Conservation (phyloP, 108 stramenopile species). For the Chaetoceros muelleri region DNA sequence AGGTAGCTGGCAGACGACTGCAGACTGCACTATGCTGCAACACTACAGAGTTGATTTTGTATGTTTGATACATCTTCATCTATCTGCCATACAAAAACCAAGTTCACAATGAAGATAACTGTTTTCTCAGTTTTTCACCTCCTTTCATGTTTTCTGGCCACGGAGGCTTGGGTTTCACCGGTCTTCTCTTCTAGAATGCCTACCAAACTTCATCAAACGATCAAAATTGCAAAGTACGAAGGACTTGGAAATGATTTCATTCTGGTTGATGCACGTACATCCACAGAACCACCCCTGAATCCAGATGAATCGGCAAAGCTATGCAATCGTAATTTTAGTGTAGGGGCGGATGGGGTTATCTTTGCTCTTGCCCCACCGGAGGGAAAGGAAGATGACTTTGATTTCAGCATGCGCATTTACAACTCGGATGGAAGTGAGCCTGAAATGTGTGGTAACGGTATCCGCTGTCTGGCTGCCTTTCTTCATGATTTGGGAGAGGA, state of each 20-base stretch:
- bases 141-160: background rate
- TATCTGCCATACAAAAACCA: too few species aligned
- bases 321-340: conserved; percentile 89
- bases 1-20: too few species aligned
- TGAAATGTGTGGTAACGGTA: conserved; percentile 99
- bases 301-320: conserved; percentile 74
- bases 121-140: too few species aligned
- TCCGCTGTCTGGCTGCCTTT: conserved; percentile 93
- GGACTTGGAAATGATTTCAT: conserved; percentile 99
- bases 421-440: conserved; percentile 92
- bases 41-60: too few species aligned
- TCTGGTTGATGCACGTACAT: conserved; percentile 88
- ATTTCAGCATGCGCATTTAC: conserved; percentile 95
- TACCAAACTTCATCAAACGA: conserved; percentile 15
- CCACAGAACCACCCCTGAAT: conserved; percentile 60
- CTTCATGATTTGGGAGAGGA: conserved; percentile 83
- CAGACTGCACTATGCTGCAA: too few species aligned
- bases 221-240: conserved; percentile 93
- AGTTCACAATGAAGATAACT: too few species aligned
- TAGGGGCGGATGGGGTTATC: conserved; percentile 97
- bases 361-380: conserved; percentile 85
- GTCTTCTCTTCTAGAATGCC: background rate
- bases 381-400: conserved; percentile 56
- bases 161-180: background rate
- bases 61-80: too few species aligned